These are phyloP conservation scores for Beauveria medogensis DNA, from an alignment of 2,329 filamentous ascomycete genomes.

Conservation along the genomic window DNA sequence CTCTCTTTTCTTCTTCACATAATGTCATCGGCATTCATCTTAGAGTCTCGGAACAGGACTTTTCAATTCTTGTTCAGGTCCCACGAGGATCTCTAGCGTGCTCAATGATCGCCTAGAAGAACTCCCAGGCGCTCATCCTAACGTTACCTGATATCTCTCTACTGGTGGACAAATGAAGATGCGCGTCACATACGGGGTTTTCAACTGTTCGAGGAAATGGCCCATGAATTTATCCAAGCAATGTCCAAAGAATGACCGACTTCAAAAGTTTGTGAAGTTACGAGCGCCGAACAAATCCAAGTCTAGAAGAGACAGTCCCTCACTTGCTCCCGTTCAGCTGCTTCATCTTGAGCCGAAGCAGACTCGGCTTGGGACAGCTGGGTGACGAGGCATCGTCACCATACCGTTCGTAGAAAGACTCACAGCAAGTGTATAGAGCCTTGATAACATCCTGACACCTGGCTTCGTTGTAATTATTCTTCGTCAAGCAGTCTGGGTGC, in stretches of 20 bases:
- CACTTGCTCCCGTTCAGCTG: slow-evolving; percentile 47
- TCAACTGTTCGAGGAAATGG: neutral
- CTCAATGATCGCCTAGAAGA: slow-evolving; percentile 95
- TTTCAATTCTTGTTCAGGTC: slow-evolving; percentile 90
- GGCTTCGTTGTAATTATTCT: slow-evolving; percentile 76
- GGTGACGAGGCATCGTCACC: slow-evolving; percentile 69
- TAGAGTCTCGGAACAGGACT: slow-evolving; percentile 98
- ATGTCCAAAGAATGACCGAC: too few species aligned
- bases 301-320: neutral
- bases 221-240: too few species aligned
- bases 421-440: slow-evolving; percentile 88
- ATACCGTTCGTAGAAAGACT: slow-evolving; percentile 72
- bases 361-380: slow-evolving; percentile 76
- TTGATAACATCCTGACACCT: slow-evolving; percentile 73
- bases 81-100: slow-evolving; percentile 77
- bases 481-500: slow-evolving; percentile 70
- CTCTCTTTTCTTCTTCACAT: slow-evolving; percentile 44
- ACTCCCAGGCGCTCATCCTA: slow-evolving; percentile 59
- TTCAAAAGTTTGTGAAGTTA: too few species aligned
- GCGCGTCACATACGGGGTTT: slow-evolving; percentile 36
- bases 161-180: slow-evolving; percentile 35
- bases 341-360: slow-evolving; percentile 78
- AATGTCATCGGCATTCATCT: slow-evolving; percentile 87
- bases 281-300: too few species aligned
- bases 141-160: slow-evolving; percentile 49